phyloP scores from a whole-genome alignment of 2,329 filamentous ascomycete genomes.

The Didymellaceae sp. region DNA sequence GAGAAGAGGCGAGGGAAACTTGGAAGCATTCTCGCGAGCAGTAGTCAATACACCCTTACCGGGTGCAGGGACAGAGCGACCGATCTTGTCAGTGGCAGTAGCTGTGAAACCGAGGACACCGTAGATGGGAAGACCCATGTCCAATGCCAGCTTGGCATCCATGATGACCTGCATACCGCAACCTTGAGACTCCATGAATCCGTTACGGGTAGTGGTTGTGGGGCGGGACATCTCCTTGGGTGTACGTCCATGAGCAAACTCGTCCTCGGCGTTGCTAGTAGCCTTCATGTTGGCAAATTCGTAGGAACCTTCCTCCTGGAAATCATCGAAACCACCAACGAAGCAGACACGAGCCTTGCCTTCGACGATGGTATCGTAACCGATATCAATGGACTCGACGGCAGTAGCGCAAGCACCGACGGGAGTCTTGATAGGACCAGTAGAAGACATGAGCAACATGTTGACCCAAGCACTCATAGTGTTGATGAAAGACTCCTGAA shows the following conservation, averaged over 20 bases:
- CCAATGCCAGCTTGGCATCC: constrained; percentile 92
- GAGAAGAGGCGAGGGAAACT: constrained; percentile 92
- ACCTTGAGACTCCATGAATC: constrained; percentile 99
- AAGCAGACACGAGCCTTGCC: constrained; percentile 98
- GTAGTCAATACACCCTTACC: constrained; percentile 97
- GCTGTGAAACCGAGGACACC: constrained; percentile 92
- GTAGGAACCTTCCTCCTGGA: constrained; percentile 98
- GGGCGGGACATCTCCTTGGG: constrained; percentile 98
- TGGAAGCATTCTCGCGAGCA: constrained; percentile 86
- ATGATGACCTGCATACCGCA: constrained; percentile 99
- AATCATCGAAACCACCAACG: constrained; percentile 98
- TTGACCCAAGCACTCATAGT: constrained; percentile 99
- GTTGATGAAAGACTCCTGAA: constrained; percentile 99
- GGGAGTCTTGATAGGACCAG: constrained; percentile 97
- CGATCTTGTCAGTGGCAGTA: constrained; percentile 98
- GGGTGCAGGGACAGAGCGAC: constrained; percentile 93
- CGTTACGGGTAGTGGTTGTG: constrained; percentile 93
- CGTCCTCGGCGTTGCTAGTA: constrained; percentile 96
- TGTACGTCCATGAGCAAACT: constrained; percentile 93
- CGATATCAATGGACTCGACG: constrained; percentile 96
- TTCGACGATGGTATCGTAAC: constrained; percentile 97
- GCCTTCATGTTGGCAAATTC: constrained; percentile 99
- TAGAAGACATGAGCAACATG: constrained; percentile 97
- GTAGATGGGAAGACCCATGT: constrained; percentile 98
- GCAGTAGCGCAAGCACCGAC: constrained; percentile 97